phyloP scores from a whole-genome alignment of 2,329 filamentous ascomycete genomes.

The Dothistroma septosporum region DNA sequence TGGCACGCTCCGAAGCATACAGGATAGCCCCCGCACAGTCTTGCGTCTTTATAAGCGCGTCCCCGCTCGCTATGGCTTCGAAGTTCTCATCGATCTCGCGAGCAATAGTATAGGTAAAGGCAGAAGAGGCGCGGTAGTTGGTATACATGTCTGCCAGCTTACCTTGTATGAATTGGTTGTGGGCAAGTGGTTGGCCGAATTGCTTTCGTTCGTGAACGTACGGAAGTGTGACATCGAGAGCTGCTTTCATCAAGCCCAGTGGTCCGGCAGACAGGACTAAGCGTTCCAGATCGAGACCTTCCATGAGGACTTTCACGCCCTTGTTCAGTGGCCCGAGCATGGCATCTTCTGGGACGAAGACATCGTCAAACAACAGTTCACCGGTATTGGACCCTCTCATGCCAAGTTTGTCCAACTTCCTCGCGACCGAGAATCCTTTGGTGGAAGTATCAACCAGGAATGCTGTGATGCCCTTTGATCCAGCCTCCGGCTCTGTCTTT shows the following conservation, averaged over 20 bases:
- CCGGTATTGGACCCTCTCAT: constrained; percentile 98
- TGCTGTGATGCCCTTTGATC: constrained; percentile 87
- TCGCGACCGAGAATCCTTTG: constrained; percentile 76
- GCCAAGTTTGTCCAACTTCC: constrained; percentile 95
- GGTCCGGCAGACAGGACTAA: constrained; percentile 88
- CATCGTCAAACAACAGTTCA: constrained; percentile 83
- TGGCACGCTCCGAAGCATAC: constrained; percentile 86
- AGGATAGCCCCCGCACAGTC: constrained; percentile 93
- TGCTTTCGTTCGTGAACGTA: constrained; percentile 87
- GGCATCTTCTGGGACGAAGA: constrained; percentile 82
- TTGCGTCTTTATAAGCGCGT: constrained; percentile 64
- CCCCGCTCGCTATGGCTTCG: constrained; percentile 11
- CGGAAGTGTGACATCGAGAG: constrained; percentile 78
- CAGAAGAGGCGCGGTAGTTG: constrained; percentile 75
- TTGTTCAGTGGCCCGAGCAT: constrained; percentile 74
- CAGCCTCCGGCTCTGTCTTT: constrained; percentile 78
- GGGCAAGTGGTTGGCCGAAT: constrained; percentile 79
- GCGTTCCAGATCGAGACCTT: constrained; percentile 88
- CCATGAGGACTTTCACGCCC: constrained; percentile 90
- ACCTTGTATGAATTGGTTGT: constrained; percentile 90
- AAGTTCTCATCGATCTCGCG: constrained; percentile 66
- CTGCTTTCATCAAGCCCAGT: constrained; percentile 89
- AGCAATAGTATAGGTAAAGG: constrained; percentile 85
- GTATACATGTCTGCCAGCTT: constrained; percentile 98
- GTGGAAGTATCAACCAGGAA: constrained; percentile 76